phyloP scores from a whole-genome alignment of 805 yeast species.

The Lipomyces lipofer region DNA sequence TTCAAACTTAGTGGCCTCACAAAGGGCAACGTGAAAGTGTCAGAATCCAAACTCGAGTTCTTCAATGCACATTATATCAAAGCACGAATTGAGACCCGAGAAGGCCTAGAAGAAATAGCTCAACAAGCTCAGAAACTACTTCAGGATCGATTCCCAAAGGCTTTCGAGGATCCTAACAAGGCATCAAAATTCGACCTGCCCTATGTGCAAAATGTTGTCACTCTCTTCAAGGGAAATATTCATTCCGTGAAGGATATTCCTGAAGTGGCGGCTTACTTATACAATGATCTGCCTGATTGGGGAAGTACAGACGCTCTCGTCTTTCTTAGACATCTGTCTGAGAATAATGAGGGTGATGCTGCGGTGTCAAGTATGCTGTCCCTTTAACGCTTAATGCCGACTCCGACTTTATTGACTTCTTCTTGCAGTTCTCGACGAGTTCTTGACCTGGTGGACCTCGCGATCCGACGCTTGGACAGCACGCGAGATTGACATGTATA shows the following conservation, averaged over 20 bases:
- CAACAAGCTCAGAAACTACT: constrained; percentile 6
- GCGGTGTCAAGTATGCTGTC: constrained; percentile 6
- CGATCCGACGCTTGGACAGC: neutral
- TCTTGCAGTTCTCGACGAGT: constrained; percentile 5
- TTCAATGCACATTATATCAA: constrained; percentile 74
- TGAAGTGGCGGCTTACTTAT: constrained; percentile 12
- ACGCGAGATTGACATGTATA: constrained; percentile 3
- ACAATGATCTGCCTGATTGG: constrained; percentile 16
- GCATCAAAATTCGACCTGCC: constrained; percentile 9
- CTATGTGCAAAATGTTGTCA: constrained; percentile 12
- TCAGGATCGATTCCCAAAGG: neutral
- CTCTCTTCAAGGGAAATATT: constrained; percentile 18
- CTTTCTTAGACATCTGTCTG: constrained; percentile 9
- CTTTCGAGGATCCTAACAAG: neutral
- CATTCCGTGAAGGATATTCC: constrained; percentile 19
- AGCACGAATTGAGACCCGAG: constrained; percentile 45
- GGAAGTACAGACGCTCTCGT: constrained; percentile 1
- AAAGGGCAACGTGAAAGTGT: constrained; percentile 91
- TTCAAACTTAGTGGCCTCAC: constrained; percentile 77
- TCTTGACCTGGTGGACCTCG: constrained; percentile 9
- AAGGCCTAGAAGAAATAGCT: constrained; percentile 42
- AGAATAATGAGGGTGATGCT: constrained; percentile 1
- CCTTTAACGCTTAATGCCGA: too few relatives aligned
- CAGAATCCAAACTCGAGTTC: constrained; percentile 66
- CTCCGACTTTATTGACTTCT: too few relatives aligned